These are phyloP conservation scores for Geranium rotundifolium DNA, from an alignment of 345 rosid species.

Conservation along the genomic window DNA sequence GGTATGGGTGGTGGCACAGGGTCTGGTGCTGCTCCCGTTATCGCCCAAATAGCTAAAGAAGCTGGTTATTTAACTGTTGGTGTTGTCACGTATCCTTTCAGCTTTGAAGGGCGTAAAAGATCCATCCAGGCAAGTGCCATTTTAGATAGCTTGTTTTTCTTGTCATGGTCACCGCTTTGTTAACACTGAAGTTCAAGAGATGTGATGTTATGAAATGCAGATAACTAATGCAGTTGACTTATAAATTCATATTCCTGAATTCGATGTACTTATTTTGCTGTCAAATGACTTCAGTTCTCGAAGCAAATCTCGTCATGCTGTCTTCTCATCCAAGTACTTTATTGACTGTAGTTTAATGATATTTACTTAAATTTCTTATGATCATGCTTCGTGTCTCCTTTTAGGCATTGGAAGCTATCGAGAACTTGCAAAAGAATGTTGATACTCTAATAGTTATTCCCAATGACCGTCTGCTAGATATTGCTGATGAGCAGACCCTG, in stretches of 20 bases:
- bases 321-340: too few species aligned
- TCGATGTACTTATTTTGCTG: too few species aligned
- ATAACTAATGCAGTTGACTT: too few species aligned
- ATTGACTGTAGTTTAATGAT: too few species aligned
- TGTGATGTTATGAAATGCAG: too few species aligned
- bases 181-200: too few species aligned
- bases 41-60: slow-evolving; percentile 81
- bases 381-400: slow-evolving; percentile 6
- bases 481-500: slow-evolving; percentile 94
- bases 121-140: slow-evolving; percentile 55
- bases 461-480: slow-evolving; percentile 88
- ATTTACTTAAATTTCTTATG: neutral
- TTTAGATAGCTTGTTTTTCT: neutral
- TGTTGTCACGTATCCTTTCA: slow-evolving; percentile 94
- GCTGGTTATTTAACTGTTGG: slow-evolving; percentile 96
- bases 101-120: slow-evolving; percentile 97
- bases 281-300: too few species aligned
- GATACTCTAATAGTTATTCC: slow-evolving; percentile 95
- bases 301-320: too few species aligned
- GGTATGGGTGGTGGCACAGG: slow-evolving; percentile 99
- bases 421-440: slow-evolving; percentile 83
- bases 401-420: slow-evolving; percentile 94
- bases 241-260: too few species aligned
- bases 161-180: too few species aligned
- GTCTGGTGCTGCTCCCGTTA: slow-evolving; percentile 98